Percentiles rank a stretch among this genome's conserved stretches.
Evolutionary conservation across 345 rosid genomes (phyloP).

Genomic region (Citrus mangshanensis): DNA sequence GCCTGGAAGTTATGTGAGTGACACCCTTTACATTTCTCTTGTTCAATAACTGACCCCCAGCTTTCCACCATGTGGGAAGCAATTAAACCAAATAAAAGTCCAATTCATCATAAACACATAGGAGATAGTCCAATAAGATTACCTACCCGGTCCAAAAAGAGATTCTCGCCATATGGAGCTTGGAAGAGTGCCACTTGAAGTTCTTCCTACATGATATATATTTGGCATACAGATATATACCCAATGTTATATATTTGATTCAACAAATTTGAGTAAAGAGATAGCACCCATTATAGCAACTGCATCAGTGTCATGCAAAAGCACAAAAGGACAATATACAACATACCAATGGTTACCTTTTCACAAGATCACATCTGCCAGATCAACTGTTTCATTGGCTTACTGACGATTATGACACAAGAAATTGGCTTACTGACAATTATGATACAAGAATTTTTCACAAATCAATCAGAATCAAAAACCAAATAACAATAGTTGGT

Average conservation of each 20-base stretch:
- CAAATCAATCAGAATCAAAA: not conserved
- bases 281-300: not conserved
- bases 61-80: not conserved
- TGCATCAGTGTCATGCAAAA: not conserved
- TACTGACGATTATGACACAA: not conserved
- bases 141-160: constrained; percentile 92
- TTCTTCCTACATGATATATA: constrained; percentile 57
- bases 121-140: constrained; percentile 17
- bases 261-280: not conserved
- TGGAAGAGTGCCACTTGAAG: constrained; percentile 73
- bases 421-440: not conserved
- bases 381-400: not conserved
- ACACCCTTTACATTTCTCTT: not conserved
- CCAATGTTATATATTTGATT: not conserved
- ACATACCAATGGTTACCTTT: not conserved
- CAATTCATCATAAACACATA: not conserved
- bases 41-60: not conserved
- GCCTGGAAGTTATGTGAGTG: not conserved
- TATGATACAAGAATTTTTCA: not conserved
- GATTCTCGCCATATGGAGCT: constrained; percentile 60
- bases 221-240: not conserved
- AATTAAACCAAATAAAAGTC: not conserved
- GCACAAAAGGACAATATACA: not conserved
- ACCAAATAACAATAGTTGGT: not conserved
- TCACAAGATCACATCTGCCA: not conserved